Evolutionary conservation across 1,284 basidiomycete genomes (phyloP), one percentile per base, ranked within the genome.

Genomic region (Coniferiporia sulphurascens): DNA sequence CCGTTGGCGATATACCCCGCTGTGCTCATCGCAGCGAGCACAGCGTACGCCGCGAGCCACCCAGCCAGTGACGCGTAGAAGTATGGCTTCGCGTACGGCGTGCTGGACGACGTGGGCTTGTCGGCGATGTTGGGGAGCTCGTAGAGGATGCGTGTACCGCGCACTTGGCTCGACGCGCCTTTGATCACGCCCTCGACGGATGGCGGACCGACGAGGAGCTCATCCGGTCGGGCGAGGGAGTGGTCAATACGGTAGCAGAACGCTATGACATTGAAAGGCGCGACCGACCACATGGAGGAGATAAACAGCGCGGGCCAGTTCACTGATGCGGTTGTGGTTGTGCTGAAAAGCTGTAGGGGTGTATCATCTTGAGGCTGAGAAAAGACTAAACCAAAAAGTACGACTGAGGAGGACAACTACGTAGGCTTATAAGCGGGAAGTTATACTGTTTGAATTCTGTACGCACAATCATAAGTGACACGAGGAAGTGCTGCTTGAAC

Each of bases 191-290:
- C 52, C 10, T 57, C 19, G 27, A 54, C 49, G 27, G 43, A 21
- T 17, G 56, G 56, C 9, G n/a, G 41, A n/a, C 49, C 56, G n/a
- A 52, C 49, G 17, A 53, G 58, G 15, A 48, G n/a, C 38, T 49
- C 53, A 32, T 50, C 52, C 13, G 52, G 41, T 10, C 17, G 44
- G 1, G 58, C 52, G 32, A 59, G 38, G 17, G 52, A 22, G 44
- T 59, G 34, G 34, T 59, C 58, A 15, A 59, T 21, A 10, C 53
- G 43, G 22, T 59, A 59, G 22, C 44, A 55, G 1, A 59, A 22
- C 17, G 58, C 44, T 12, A 59, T 49, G 13, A 49, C 19, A n/a
- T n/a, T 17, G 45, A 49, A 50, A 12, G 36, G 35, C 27, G 32
- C 5, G n/a, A 17, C 22, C 12, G 17, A 17, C 27, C 36, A 21